Percentiles rank a stretch among this genome's conserved stretches.
phyloP scores from a whole-genome alignment of 148 eudicot species.

The Rhododendron kiyosumense region DNA sequence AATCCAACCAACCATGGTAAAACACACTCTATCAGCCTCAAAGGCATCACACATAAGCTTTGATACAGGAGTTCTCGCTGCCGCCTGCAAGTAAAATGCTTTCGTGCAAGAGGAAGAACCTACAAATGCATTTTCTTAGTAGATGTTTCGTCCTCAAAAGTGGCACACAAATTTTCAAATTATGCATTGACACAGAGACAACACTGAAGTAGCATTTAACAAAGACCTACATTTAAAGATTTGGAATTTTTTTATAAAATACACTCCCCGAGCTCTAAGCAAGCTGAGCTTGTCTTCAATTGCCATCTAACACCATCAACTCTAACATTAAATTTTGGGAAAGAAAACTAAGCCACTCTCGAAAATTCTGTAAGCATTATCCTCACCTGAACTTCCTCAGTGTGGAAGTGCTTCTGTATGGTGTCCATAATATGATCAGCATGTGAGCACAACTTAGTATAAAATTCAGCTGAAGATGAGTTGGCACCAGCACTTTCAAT shows the following conservation, averaged over 20 bases:
- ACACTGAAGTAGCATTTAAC: background rate
- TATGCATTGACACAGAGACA: background rate
- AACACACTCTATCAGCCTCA: constrained; percentile 86
- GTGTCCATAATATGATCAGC: constrained; percentile 89
- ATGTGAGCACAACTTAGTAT: constrained; percentile 57
- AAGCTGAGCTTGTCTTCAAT: background rate
- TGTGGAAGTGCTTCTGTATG: constrained; percentile 73
- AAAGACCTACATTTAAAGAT: background rate
- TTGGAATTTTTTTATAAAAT: background rate
- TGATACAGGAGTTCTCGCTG: constrained; percentile 86
- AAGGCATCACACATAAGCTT: constrained; percentile 92
- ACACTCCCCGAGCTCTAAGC: background rate
- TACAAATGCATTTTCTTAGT: constrained; percentile 12
- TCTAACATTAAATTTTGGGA: background rate
- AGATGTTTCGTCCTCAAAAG: background rate
- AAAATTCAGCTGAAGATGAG: constrained; percentile 75
- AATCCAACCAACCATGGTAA: constrained; percentile 93
- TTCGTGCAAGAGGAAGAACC: constrained; percentile 88
- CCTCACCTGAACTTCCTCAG: constrained; percentile 85
- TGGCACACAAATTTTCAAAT: background rate
- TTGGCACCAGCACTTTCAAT: constrained; percentile 72
- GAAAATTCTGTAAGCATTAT: background rate
- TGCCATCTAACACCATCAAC: background rate
- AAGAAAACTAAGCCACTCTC: background rate
- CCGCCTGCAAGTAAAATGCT: constrained; percentile 60